These are phyloP conservation scores for Penicillium turbatum DNA, from an alignment of 495 filamentous ascomycete genomes.

Conservation along the genomic window DNA sequence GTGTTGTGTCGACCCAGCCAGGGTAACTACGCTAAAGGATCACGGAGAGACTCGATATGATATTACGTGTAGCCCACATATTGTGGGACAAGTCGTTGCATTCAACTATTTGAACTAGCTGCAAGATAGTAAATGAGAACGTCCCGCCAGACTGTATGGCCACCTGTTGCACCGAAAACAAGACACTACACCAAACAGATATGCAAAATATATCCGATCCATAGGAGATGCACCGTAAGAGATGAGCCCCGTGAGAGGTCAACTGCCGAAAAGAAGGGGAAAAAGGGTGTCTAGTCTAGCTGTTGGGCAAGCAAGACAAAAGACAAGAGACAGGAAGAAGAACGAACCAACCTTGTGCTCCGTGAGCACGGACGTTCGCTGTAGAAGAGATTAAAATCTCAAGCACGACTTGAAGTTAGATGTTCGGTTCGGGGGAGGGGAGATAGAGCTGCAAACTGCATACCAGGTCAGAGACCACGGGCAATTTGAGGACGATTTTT, in stretches of 20 bases:
- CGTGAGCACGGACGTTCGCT: conserved; percentile 18
- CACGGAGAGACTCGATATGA: no score
- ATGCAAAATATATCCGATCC: conserved; percentile 13
- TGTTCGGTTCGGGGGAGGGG: conserved; percentile 13
- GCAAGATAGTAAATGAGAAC: conserved; percentile 25
- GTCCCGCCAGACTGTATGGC: conserved; percentile 26
- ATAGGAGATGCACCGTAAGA: conserved; percentile 1
- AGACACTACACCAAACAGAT: conserved; percentile 10
- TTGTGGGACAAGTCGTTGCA: conserved; percentile 8
- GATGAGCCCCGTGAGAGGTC: conserved; percentile 4
- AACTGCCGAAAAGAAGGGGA: conserved; percentile 7
- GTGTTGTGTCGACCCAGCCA: no score
- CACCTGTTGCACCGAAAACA: conserved; percentile 7
- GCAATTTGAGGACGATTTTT: background rate
- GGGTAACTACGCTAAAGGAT: no score
- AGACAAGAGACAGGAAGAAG: conserved; percentile 25
- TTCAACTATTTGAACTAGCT: conserved; percentile 26
- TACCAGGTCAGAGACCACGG: conserved; percentile 12
- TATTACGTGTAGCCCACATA: conserved; percentile 11
- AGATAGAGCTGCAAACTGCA: conserved; percentile 18
- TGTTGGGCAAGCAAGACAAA: conserved; percentile 24
- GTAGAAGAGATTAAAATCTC: conserved; percentile 4
- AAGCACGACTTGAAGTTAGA: conserved; percentile 13
- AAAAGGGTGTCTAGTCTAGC: conserved; percentile 10
- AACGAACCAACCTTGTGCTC: conserved; percentile 41